phyloP scores from a whole-genome alignment of 2,329 filamentous ascomycete genomes.

The Trichoderma aggressivum region DNA sequence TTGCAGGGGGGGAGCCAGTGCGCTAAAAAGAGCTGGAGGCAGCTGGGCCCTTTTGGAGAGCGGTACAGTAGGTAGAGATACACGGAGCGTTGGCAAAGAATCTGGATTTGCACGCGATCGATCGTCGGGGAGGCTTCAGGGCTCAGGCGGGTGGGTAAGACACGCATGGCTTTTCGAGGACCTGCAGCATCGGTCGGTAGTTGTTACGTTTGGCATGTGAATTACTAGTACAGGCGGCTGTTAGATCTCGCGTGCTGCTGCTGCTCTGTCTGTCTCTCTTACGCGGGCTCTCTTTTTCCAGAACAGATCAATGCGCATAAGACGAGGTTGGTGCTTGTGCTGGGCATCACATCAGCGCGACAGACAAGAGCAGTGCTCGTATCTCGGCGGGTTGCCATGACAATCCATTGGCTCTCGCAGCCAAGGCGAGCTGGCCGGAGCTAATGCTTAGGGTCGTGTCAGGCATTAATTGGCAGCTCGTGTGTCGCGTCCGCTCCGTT shows the following conservation, averaged over 20 bases:
- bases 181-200: background rate
- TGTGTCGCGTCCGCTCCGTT: background rate
- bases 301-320: background rate
- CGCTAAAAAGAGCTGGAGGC: conserved; percentile 7
- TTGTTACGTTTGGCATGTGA: background rate
- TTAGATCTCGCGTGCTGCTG: background rate
- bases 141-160: conserved; percentile 7
- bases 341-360: conserved; percentile 8
- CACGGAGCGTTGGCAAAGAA: background rate
- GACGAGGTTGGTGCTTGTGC: background rate
- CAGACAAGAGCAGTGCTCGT: background rate
- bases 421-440: conserved; percentile 7
- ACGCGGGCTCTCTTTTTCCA: background rate
- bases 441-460: conserved; percentile 17
- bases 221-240: background rate
- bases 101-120: background rate
- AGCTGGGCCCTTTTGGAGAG: background rate
- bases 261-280: background rate
- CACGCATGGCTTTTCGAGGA: conserved; percentile 1
- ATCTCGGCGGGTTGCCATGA: conserved; percentile 18
- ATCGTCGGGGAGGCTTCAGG: background rate
- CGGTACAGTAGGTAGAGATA: background rate
- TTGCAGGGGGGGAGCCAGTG: conserved; percentile 14
- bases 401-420: conserved; percentile 2
- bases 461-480: conserved; percentile 17